Conservation (phyloP, 176 grass and related monocot genomes). For the Dactylis glomerata region DNA sequence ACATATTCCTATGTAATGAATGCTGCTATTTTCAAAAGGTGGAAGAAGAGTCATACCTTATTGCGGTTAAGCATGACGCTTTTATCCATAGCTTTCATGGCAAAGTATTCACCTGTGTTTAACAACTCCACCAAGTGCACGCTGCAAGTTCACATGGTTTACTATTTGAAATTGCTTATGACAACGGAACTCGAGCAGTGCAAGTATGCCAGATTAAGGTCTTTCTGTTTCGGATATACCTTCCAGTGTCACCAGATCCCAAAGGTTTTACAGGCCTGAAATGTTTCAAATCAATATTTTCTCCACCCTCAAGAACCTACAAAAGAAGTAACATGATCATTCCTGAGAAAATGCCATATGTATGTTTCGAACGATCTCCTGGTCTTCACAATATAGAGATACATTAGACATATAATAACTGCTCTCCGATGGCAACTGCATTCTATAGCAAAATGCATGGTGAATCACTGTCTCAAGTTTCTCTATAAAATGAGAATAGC, state of each 20-base stretch:
- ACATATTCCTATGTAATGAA: neutral
- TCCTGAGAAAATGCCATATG: neutral
- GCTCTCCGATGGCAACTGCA: neutral
- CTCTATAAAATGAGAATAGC: neutral
- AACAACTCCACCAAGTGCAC: constrained; percentile 91
- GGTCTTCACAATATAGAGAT: neutral
- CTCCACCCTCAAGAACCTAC: constrained; percentile 68
- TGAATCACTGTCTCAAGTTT: neutral
- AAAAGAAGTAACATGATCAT: constrained; percentile 36
- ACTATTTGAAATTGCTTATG: neutral
- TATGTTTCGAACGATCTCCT: neutral
- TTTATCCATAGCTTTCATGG: constrained; percentile 99
- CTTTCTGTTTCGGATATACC: constrained; percentile 30
- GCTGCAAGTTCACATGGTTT: constrained; percentile 42
- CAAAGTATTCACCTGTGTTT: constrained; percentile 74
- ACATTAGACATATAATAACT: neutral
- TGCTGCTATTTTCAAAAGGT: neutral
- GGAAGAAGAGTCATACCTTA: constrained; percentile 51
- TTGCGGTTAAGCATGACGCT: constrained; percentile 86
- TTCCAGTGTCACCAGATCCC: constrained; percentile 91
- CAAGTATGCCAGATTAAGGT: neutral
- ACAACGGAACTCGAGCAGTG: constrained; percentile 5
- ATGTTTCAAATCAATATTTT: constrained; percentile 83
- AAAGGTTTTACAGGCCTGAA: constrained; percentile 86
- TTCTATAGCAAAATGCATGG: neutral